Conservation (phyloP, 2,329 filamentous ascomycete species). For the Calonectria pseudoreteaudii region DNA sequence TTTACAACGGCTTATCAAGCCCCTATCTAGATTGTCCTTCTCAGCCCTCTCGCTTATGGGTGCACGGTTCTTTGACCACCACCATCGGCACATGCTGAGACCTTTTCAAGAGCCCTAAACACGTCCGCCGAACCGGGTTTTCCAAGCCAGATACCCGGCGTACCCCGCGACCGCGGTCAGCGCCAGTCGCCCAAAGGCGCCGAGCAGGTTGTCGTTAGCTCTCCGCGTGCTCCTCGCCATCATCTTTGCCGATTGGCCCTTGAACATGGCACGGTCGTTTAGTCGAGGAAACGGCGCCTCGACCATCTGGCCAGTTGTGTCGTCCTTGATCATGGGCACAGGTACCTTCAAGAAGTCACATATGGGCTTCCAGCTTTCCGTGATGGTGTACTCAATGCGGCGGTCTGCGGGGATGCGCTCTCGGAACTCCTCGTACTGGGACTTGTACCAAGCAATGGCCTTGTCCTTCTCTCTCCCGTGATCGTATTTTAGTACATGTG, state of each 20-base stretch:
- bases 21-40: conserved; percentile 18
- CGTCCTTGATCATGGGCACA: conserved; percentile 49
- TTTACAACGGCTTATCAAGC: conserved; percentile 9
- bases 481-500: conserved; percentile 43
- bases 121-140: conserved; percentile 43
- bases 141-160: conserved; percentile 45
- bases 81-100: neutral
- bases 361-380: conserved; percentile 56
- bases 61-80: conserved; percentile 15
- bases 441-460: conserved; percentile 52
- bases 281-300: conserved; percentile 49
- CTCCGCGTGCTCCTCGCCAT: conserved; percentile 28
- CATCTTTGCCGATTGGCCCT: conserved; percentile 19
- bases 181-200: conserved; percentile 38
- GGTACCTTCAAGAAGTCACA: conserved; percentile 54
- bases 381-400: conserved; percentile 53
- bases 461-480: conserved; percentile 50
- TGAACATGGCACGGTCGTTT: conserved; percentile 47
- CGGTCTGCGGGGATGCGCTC: conserved; percentile 48
- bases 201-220: conserved; percentile 42
- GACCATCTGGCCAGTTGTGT: conserved; percentile 44
- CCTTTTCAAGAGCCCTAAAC: conserved; percentile 18
- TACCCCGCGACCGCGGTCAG: conserved; percentile 43
- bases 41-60: neutral
- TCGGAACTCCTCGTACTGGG: conserved; percentile 51